A percentile compares a stretch with the other conserved stretches of the same genome.
Evolutionary conservation across 768 basidiomycete genomes (phyloP).

Genomic region (Lenzites betulinus): DNA sequence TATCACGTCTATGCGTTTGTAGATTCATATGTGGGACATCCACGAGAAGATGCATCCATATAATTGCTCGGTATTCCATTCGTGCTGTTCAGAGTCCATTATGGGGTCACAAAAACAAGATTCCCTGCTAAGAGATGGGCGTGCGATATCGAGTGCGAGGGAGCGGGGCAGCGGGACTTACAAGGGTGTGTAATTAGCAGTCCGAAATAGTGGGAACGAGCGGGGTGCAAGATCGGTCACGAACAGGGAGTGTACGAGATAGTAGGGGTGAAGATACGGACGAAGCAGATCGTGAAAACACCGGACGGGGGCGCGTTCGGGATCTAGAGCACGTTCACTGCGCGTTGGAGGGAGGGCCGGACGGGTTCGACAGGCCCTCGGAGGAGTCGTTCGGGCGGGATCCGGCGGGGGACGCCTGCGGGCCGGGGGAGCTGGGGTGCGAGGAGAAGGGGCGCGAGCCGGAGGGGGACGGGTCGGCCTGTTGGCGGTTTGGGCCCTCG

Average conservation of each 20-base stretch:
- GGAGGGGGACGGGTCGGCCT: slow-evolving; percentile 3
- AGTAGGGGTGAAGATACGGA: not conserved
- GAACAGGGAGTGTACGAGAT: not conserved
- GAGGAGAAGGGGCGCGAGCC: slow-evolving; percentile 18
- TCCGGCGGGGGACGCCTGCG: slow-evolving; percentile 24
- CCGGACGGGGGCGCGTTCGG: not conserved
- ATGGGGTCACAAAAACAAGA: slow-evolving; percentile 3
- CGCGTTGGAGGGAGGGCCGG: slow-evolving; percentile 12
- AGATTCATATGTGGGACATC: not conserved
- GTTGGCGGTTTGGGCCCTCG: slow-evolving; percentile 18
- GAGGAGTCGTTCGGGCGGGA: slow-evolving; percentile 19
- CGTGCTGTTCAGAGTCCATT: slow-evolving; percentile 15
- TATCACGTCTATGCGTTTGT: not conserved
- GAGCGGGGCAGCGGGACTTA: not conserved
- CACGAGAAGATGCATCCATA: not conserved
- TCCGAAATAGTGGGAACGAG: not conserved
- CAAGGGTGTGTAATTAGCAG: not conserved
- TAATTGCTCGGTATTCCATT: slow-evolving; percentile 6
- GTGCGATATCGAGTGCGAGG: slow-evolving; percentile 1
- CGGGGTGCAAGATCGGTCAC: not conserved
- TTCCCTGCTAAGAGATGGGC: slow-evolving; percentile 9
- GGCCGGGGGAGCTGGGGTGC: slow-evolving; percentile 25
- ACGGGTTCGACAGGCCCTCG: slow-evolving; percentile 10
- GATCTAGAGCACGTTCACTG: slow-evolving; percentile 2
- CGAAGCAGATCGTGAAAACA: not conserved